A percentile compares a stretch with the other conserved stretches of the same genome.
Evolutionary conservation across 306 rosid species (phyloP).

Genomic region (Senna siamea): DNA sequence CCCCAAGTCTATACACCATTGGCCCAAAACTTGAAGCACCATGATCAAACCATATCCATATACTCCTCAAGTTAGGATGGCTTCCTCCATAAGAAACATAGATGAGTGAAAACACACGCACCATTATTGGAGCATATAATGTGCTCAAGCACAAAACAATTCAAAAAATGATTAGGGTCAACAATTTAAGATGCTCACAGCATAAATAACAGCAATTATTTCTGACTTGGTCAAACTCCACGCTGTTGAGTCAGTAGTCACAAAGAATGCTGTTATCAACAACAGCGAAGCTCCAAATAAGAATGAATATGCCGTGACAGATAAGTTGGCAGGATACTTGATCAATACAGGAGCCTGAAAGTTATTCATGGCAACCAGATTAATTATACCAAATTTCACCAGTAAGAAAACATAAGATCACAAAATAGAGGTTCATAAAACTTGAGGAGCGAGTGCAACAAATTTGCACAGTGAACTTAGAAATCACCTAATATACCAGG

Average conservation of each 20-base stretch:
- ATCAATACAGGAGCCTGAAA: constrained; percentile 86
- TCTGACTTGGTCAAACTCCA: constrained; percentile 83
- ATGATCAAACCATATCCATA: background rate
- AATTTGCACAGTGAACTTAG: constrained; percentile 19
- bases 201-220: constrained; percentile 80
- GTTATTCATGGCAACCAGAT: constrained; percentile 30
- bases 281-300: constrained; percentile 70
- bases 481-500: background rate
- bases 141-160: constrained; percentile 21
- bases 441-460: constrained; percentile 12
- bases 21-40: no score
- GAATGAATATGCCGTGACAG: constrained; percentile 86
- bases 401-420: constrained; percentile 9
- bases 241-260: constrained; percentile 59
- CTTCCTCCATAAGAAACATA: background rate
- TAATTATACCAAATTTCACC: constrained; percentile 27
- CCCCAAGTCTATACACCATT: no score
- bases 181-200: constrained; percentile 57
- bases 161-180: constrained; percentile 24
- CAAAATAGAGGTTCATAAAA: constrained; percentile 23
- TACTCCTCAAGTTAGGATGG: background rate
- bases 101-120: background rate
- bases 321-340: constrained; percentile 78
- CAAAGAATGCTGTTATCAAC: constrained; percentile 68
- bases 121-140: constrained; percentile 10